Conservation (phyloP, 1,284 basidiomycete species). For the Singerocomus inundabilis region DNA sequence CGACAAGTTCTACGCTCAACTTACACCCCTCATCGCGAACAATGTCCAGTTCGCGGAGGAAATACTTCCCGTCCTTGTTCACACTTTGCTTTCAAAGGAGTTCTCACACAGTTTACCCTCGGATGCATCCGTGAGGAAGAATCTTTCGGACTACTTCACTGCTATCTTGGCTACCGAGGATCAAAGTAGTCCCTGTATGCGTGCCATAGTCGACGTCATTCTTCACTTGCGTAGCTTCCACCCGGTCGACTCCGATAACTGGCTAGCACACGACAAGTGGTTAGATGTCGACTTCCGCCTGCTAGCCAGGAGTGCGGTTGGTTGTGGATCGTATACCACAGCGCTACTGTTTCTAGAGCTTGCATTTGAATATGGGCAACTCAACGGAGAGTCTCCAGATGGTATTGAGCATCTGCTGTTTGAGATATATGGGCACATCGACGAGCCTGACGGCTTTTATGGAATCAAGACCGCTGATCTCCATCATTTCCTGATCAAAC, state of each 20-base stretch:
- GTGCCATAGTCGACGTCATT: constrained; percentile 74
- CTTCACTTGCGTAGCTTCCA: constrained; percentile 76
- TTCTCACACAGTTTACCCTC: constrained; percentile 5
- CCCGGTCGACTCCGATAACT: constrained; percentile 44
- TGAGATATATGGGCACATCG: constrained; percentile 91
- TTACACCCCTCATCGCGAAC: constrained; percentile 56
- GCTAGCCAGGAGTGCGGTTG: constrained; percentile 73
- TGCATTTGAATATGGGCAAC: constrained; percentile 52
- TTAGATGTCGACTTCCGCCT: constrained; percentile 74
- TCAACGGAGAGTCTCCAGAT: constrained; percentile 23
- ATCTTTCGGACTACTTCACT: constrained; percentile 66
- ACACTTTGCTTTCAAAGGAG: constrained; percentile 58
- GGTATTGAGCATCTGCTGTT: constrained; percentile 72
- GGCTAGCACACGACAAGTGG: constrained; percentile 79
- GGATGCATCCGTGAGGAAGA: constrained; percentile 14
- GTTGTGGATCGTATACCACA: constrained; percentile 83
- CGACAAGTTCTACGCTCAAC: constrained; percentile 69
- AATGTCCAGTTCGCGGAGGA: constrained; percentile 62
- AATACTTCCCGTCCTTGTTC: constrained; percentile 74
- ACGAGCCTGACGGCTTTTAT: constrained; percentile 98
- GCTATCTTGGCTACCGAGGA: constrained; percentile 48
- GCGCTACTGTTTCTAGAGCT: constrained; percentile 90
- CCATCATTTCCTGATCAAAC: constrained; percentile 73
- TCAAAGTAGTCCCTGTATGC: constrained; percentile 49
- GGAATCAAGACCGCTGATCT: constrained; percentile 81